These are phyloP conservation scores for Asterochloris erici DNA, from an alignment of 139 green algal genomes.

Conservation along the genomic window DNA sequence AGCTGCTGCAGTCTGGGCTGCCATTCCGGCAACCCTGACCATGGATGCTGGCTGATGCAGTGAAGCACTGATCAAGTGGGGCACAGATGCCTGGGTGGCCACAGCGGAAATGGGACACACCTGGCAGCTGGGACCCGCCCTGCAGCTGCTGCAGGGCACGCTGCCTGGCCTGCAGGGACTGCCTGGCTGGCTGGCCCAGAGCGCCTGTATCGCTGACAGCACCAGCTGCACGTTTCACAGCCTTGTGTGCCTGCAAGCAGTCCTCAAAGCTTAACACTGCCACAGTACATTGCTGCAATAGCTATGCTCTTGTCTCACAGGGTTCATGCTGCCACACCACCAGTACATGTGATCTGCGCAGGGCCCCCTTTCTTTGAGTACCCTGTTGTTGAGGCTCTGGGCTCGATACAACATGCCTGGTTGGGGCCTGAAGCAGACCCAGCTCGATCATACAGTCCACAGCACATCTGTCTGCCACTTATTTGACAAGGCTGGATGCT, in stretches of 20 bases:
- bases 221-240: no score
- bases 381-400: neutral
- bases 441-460: neutral
- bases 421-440: neutral
- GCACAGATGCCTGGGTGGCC: neutral
- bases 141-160: neutral
- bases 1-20: neutral
- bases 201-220: no score
- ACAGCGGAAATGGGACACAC: neutral
- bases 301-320: no score
- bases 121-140: neutral
- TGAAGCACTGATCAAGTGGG: neutral
- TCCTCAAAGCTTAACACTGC: no score
- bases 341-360: neutral
- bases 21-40: neutral
- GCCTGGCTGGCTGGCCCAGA: no score
- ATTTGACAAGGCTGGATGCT: neutral
- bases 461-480: neutral
- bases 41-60: neutral
- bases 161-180: neutral
- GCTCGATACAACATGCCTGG: neutral
- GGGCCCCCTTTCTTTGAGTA: neutral
- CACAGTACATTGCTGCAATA: no score
- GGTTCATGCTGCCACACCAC: neutral
- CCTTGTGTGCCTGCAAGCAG: no score